Evolutionary conservation across 352 stramenopile species (phyloP).

Genomic region (Pythium utonaiense): DNA sequence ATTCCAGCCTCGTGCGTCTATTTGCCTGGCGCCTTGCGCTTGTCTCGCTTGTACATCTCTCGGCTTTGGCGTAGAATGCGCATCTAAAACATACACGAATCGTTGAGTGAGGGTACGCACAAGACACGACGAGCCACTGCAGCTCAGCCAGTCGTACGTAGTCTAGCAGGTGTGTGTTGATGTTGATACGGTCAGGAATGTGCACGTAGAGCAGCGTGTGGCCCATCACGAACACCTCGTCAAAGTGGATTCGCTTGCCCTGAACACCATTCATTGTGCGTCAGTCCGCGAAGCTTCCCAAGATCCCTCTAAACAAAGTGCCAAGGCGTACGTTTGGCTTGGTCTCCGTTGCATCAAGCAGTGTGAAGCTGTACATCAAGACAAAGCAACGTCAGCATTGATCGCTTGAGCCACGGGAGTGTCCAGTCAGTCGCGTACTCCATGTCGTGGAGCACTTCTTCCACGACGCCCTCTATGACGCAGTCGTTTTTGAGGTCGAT

Average conservation of each 20-base stretch:
- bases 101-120: not conserved
- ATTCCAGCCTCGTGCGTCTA: not conserved
- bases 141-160: slow-evolving; percentile 44
- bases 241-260: slow-evolving; percentile 54
- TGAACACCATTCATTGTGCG: slow-evolving; percentile 15
- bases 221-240: slow-evolving; percentile 88
- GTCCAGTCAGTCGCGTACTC: slow-evolving; percentile 52
- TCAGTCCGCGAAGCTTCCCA: not conserved
- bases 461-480: slow-evolving; percentile 68
- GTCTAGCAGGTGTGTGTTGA: slow-evolving; percentile 73
- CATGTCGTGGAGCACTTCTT: slow-evolving; percentile 86
- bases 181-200: slow-evolving; percentile 84
- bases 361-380: slow-evolving; percentile 43
- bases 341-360: slow-evolving; percentile 69
- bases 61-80: slow-evolving; percentile 76
- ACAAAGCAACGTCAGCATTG: not conserved
- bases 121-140: not conserved
- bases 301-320: no score
- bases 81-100: slow-evolving; percentile 30
- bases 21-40: slow-evolving; percentile 36
- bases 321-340: slow-evolving; percentile 52
- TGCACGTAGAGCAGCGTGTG: slow-evolving; percentile 84
- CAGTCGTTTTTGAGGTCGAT: slow-evolving; percentile 86
- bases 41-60: slow-evolving; percentile 80
- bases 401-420: not conserved